Base-by-base conservation (phyloP, 371 early-diverging fungal species). In the Amoeboradix gromovi region DNA sequence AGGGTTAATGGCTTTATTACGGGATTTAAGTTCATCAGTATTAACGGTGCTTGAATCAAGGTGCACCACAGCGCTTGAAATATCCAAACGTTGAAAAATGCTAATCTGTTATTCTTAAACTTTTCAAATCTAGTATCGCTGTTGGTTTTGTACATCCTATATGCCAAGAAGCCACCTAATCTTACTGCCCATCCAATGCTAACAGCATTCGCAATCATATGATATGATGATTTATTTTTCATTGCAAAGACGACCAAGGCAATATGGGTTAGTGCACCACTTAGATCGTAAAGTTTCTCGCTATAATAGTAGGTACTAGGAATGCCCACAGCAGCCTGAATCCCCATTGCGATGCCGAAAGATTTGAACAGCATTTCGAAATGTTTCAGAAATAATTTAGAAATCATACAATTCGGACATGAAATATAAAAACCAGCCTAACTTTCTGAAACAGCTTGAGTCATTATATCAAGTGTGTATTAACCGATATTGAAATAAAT, bases 101-200 rank as follows among this genome's bases (percentile, higher is more conserved):
- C 22, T 17, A 69, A 27, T n/a, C 27, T 29, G 31, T 31, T 31
- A 17, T n/a, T n/a, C n/a, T 30, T 30, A 27, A 69, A 29, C 29
- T 31, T 48, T n/a, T 69, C 48, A 69, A 69, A 69, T 1, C 69
- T 27, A n/a, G 27, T 48, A 29, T 69, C 69, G 1, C 27, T 22
- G 12, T 30, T 28, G 28, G 32, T n/a, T n/a, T 48, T 31, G 12
- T 29, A 30, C 1, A 69, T 30, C 30, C 69, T 31, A 1, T 5
- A 17, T 16, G 30, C 5, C 30, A 69, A 30, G 29, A 69, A 69
- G 2, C 17, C 2, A 17, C 31, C 30, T n/a, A 69, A 48, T 69
- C 69, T 69, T 1, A 69, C 69, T 2, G 32, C 69, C 69, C 69
- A 69, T n/a, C 27, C 48, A 32, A 69, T n/a, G 1, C 27, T 30